Percentiles rank a stretch among this genome's conserved stretches.
phyloP scores from a whole-genome alignment of 2,329 filamentous ascomycete species.

The Zalaria sp. region DNA sequence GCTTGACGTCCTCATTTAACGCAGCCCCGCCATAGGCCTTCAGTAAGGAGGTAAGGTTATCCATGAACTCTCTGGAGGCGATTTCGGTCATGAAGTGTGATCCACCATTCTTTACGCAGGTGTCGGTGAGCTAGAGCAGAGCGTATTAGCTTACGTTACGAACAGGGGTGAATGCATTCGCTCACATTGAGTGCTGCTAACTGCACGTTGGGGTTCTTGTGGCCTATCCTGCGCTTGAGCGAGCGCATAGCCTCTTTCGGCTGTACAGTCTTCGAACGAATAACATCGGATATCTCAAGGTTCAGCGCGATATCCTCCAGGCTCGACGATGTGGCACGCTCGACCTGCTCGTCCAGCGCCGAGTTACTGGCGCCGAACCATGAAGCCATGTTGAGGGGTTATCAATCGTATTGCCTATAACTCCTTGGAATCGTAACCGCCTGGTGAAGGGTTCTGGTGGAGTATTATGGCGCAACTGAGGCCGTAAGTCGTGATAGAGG shows the following conservation, averaged over 20 bases:
- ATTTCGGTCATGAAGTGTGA: conserved; percentile 91
- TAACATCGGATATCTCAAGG: conserved; percentile 94
- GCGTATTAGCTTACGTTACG: conserved; percentile 1
- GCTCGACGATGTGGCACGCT: conserved; percentile 86
- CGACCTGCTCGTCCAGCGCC: conserved; percentile 92
- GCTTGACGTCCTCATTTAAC: conserved; percentile 72
- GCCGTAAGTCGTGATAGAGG: too few relatives aligned
- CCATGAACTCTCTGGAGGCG: conserved; percentile 94
- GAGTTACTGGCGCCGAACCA: conserved; percentile 89
- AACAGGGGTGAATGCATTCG: background rate
- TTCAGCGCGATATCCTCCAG: conserved; percentile 97
- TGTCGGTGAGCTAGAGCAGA: conserved; percentile 68
- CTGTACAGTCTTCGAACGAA: conserved; percentile 92
- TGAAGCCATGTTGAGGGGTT: conserved; percentile 60
- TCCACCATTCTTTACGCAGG: conserved; percentile 96
- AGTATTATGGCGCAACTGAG: background rate
- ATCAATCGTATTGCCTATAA: background rate
- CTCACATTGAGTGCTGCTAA: conserved; percentile 80
- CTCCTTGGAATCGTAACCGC: too few relatives aligned
- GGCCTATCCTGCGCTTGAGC: conserved; percentile 82
- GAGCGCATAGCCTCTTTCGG: conserved; percentile 98
- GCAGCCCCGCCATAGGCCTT: conserved; percentile 62
- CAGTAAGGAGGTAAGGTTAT: conserved; percentile 82
- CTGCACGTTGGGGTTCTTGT: conserved; percentile 96
- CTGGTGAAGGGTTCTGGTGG: background rate